These are phyloP conservation scores for Nemania diffusa DNA, from an alignment of 2,329 filamentous ascomycete genomes.

Conservation along the genomic window DNA sequence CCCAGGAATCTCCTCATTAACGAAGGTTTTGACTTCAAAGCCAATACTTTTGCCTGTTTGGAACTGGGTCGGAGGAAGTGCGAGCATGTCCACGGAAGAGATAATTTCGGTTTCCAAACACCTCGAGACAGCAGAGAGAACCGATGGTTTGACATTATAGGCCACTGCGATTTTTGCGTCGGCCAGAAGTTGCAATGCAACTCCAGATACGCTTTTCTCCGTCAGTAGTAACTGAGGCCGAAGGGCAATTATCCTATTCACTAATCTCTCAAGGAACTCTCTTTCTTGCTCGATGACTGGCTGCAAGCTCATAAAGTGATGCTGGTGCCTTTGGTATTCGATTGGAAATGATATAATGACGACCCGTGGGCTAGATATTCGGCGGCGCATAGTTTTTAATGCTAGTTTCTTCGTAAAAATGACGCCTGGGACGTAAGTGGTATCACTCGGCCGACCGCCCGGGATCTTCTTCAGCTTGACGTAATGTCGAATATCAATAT, in stretches of 20 bases:
- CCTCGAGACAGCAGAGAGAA: constrained; percentile 92
- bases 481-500: constrained; percentile 97
- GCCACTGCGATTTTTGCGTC: constrained; percentile 91
- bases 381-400: constrained; percentile 93
- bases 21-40: constrained; percentile 96
- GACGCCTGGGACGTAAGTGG: constrained; percentile 94
- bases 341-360: constrained; percentile 94
- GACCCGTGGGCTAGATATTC: constrained; percentile 84
- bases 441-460: constrained; percentile 88
- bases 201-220: constrained; percentile 89
- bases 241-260: constrained; percentile 88
- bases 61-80: constrained; percentile 72
- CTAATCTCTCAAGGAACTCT: constrained; percentile 90
- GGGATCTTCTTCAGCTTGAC: constrained; percentile 98
- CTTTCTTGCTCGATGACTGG: constrained; percentile 96
- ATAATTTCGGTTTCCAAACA: constrained; percentile 94
- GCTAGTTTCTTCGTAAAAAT: constrained; percentile 98
- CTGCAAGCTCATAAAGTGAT: constrained; percentile 97
- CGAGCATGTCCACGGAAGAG: constrained; percentile 93
- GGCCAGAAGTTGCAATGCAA: constrained; percentile 88
- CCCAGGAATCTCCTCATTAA: constrained; percentile 78
- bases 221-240: constrained; percentile 89
- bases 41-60: constrained; percentile 82
- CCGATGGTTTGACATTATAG: constrained; percentile 96
- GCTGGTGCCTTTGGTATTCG: constrained; percentile 91